phyloP scores from a whole-genome alignment of 306 rosid species.

The Macrotyloma uniflorum region DNA sequence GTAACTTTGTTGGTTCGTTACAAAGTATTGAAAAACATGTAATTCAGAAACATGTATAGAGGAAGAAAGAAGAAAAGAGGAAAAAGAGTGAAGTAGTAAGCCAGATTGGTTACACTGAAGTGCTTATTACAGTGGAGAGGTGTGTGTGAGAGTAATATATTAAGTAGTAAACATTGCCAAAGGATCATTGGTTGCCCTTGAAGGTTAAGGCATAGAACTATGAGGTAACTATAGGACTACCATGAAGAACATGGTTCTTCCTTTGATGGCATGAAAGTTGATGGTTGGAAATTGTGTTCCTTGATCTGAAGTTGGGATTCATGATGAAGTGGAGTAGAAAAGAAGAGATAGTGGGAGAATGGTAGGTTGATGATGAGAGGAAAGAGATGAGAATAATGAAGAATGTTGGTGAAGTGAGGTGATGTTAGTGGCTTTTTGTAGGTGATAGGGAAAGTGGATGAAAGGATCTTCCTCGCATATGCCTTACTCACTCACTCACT shows the following conservation, averaged over 20 bases:
- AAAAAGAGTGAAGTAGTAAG: background rate
- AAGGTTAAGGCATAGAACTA: constrained; percentile 6
- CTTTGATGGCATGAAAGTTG: background rate
- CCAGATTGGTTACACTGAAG: background rate
- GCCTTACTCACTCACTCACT: background rate
- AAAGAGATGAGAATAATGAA: background rate
- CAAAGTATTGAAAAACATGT: too few relatives aligned
- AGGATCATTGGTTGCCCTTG: constrained; percentile 43
- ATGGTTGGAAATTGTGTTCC: background rate
- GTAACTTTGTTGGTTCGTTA: too few relatives aligned
- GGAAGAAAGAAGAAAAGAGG: background rate
- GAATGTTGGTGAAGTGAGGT: constrained; percentile 28
- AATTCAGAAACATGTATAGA: too few relatives aligned
- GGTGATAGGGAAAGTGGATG: constrained; percentile 17
- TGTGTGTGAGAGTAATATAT: background rate
- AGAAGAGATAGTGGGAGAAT: background rate
- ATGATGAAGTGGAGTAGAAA: background rate
- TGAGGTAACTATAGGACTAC: background rate
- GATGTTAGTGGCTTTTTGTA: constrained; percentile 32
- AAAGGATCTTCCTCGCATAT: constrained; percentile 45
- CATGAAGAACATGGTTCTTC: background rate
- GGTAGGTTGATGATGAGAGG: constrained; percentile 22
- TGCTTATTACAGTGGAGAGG: background rate
- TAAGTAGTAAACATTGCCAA: constrained; percentile 39
- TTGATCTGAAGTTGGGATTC: constrained; percentile 19